Evolutionary conservation across 495 filamentous ascomycete genomes (phyloP), one percentile per base, ranked within the genome.

Genomic region (Neurospora sp.): DNA sequence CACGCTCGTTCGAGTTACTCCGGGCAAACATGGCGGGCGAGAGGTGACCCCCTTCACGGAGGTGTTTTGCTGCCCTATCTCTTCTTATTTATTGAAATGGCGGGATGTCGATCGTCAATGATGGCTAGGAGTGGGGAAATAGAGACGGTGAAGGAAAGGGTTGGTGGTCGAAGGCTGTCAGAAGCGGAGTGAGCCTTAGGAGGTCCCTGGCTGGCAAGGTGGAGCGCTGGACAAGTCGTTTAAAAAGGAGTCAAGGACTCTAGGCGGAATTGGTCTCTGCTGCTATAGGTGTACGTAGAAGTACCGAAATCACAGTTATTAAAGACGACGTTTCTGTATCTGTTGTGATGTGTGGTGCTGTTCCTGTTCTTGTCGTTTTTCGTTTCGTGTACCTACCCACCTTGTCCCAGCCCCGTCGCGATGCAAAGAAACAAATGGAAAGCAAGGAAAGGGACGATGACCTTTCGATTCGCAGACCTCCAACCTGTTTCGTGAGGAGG

Each of bases 1-100:
- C 72, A 19, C 73, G 77, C 76, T 82, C 81, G 78, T 79, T 82
- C 70, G 79, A 74, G 36, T 73, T 80, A 73, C 74, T 72, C 40
- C 76, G 78, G n/a, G 76, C 76, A 69, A 80, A 80, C 81, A 82
- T 82, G 74, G 71, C 74, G 39, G 72, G 71, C 69, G 19, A 62
- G 54, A 62, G 54, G 54, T 62, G 11, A 13, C 28, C 37, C 34
- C 37, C 38, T 43, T 71, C 39, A 45, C 36, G 15, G 39, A 71
- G 42, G 36, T 54, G 54, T 15, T 62, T 19, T 34, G 54, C 54
- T 34, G 54, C 54, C 54, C 54, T 62, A 62, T 62, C 54, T 62
- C 54, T 62, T 62, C 54, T 34, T 62, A 62, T 62, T 62, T 62
- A 62, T 62, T 34, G 54, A 31, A 62, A 62, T 62, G 54, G 54